Percentiles rank a stretch among this genome's conserved stretches.
phyloP scores from a whole-genome alignment of 495 filamentous ascomycete genomes.

The Penicillium diatomitis region DNA sequence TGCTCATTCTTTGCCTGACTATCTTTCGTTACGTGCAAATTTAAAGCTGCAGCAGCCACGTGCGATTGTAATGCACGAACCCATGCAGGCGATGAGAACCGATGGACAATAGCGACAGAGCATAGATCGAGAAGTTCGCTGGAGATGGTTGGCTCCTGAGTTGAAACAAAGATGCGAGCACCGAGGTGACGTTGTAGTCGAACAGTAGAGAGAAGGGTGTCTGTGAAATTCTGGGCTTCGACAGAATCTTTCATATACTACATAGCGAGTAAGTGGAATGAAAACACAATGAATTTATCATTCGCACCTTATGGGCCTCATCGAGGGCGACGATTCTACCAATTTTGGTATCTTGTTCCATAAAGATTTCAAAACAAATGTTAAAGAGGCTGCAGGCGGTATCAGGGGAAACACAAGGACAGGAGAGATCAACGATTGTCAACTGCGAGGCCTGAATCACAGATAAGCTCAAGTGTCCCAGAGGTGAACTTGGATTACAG shows the following conservation, averaged over 20 bases:
- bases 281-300: not conserved
- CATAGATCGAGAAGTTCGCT: too few relatives aligned
- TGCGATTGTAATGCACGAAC: too few relatives aligned
- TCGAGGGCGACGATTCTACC: slow-evolving; percentile 49
- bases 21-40: too few relatives aligned
- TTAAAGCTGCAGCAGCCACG: too few relatives aligned
- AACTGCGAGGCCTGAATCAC: slow-evolving; percentile 42
- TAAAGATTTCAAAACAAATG: slow-evolving; percentile 52
- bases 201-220: too few relatives aligned
- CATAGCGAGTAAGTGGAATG: not conserved
- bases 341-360: slow-evolving; percentile 36
- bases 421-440: slow-evolving; percentile 68
- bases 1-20: too few relatives aligned
- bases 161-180: too few relatives aligned
- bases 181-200: too few relatives aligned
- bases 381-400: slow-evolving; percentile 63
- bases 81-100: too few relatives aligned
- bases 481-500: not conserved
- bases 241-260: slow-evolving; percentile 41
- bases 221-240: slow-evolving; percentile 45
- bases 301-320: slow-evolving; percentile 48
- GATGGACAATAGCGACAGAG: too few relatives aligned
- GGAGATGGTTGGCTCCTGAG: too few relatives aligned
- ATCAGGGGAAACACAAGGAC: slow-evolving; percentile 58
- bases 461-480: not conserved